Percentiles rank a stretch among this genome's conserved stretches.
These are phyloP conservation scores for Cavenderia fasciculata DNA, from an alignment of 78 protist species.

Conservation along the genomic window DNA sequence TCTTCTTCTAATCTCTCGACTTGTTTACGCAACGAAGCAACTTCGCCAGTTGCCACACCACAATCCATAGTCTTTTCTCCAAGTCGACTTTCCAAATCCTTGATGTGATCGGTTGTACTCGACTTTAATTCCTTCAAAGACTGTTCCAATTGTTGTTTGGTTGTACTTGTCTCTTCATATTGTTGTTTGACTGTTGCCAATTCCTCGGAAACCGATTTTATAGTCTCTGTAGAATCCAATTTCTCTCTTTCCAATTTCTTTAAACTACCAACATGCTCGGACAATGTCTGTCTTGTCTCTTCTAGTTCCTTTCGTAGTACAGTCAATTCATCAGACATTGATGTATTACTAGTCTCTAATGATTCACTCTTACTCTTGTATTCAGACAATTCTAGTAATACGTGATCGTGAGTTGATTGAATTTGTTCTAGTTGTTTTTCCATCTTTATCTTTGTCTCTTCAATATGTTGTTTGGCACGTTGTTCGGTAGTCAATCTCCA, in stretches of 20 bases:
- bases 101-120: not conserved
- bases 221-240: not conserved
- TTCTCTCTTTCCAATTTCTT: constrained; percentile 5
- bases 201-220: not conserved
- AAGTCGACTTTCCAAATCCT: constrained; percentile 4
- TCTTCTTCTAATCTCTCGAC: constrained; percentile 18
- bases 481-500: constrained; percentile 62
- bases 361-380: not conserved
- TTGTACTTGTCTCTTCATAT: too few relatives aligned
- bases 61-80: not conserved
- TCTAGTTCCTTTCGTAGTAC: not conserved
- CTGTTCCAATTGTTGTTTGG: not conserved
- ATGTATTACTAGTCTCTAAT: not conserved
- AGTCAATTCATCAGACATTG: not conserved
- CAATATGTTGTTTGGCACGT: constrained; percentile 46
- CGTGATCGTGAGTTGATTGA: not conserved
- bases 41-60: constrained; percentile 1
- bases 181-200: too few relatives aligned
- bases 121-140: constrained; percentile 7
- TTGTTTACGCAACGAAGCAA: not conserved
- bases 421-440: constrained; percentile 19
- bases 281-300: not conserved
- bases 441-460: constrained; percentile 6
- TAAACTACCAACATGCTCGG: not conserved
- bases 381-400: constrained; percentile 1